A percentile compares a stretch with the other conserved stretches of the same genome.
These are phyloP conservation scores for Claviceps humidiphila DNA, from an alignment of 2,329 filamentous ascomycete species.

Conservation along the genomic window DNA sequence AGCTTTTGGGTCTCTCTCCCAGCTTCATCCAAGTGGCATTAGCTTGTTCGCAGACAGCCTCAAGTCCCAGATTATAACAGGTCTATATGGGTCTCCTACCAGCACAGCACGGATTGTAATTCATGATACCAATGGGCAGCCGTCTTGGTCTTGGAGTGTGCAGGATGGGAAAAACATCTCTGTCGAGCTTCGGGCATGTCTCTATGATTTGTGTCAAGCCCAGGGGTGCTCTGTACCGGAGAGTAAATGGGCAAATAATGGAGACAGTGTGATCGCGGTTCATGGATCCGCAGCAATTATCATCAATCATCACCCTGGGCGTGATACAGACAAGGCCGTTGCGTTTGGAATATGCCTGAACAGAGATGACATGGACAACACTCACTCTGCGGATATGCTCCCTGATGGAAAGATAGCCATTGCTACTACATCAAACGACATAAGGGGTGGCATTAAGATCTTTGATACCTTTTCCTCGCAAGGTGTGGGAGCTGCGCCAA, in stretches of 20 bases:
- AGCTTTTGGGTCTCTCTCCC: neutral
- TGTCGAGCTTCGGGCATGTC: neutral
- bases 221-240: neutral
- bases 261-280: neutral
- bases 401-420: slow-evolving; percentile 1
- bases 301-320: slow-evolving; percentile 2
- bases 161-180: neutral
- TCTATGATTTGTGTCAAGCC: neutral
- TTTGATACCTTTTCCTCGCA: neutral
- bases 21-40: no score
- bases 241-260: slow-evolving; percentile 1
- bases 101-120: neutral
- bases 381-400: neutral
- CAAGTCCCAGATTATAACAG: neutral
- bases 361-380: neutral
- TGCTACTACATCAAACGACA: neutral
- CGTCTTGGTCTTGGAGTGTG: slow-evolving; percentile 2
- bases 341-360: slow-evolving; percentile 2
- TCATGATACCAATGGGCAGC: neutral
- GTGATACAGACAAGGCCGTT: neutral
- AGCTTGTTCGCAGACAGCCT: neutral
- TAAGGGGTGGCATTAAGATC: neutral
- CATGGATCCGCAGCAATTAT: neutral
- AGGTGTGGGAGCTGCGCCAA: neutral
- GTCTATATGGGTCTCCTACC: neutral